Base-by-base conservation (phyloP, 2,329 filamentous ascomycete species). In the Penicillium sp. region DNA sequence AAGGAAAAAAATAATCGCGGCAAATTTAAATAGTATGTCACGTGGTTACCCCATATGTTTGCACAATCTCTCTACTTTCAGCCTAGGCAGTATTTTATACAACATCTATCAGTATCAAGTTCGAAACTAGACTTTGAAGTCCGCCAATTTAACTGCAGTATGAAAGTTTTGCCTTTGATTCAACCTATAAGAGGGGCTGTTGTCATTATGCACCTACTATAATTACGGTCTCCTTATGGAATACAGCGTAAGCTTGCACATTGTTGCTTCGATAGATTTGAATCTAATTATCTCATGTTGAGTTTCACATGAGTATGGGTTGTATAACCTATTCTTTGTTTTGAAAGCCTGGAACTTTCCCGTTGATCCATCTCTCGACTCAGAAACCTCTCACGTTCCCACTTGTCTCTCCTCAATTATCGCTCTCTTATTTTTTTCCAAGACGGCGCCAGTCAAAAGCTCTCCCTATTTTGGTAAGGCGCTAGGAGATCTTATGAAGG, bases 11-110 rank as follows among this genome's bases (percentile, higher is more conserved):
- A 42, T 41, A 29, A 21, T 36, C 38, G 35, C 25, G 33, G 45
- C 35, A 23, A 31, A 23, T 55, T 51, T 55, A 35, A 55, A 55
- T 51, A 29, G 3, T 8, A 12, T 36, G 23, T 55, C 53, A 55
- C 38, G 53, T 55, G 53, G 3, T 7, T 29, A 9, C 13, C 39
- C 51, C 51, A 49, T 49, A 48, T 35, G 6, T 25, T 48, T 13
- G 36, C 9, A 29, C 27, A 15, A 8, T 13, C n/a, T 21, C n/a
- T 33, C n/a, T n/a, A 47, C 27, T 31, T 21, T 43, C 23, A 17
- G 6, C 12, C 25, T 13, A 12, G 17, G 12, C 12, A 33, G 12
- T 27, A 17, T 15, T 48, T 19, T 21, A 31, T 45, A 21, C 42
- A 29, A 29, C 41, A 17, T 8, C 15, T 43, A 43, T 25, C 21